phyloP scores from a whole-genome alignment of 1,284 basidiomycete species.

The Moniliophthora roreri region DNA sequence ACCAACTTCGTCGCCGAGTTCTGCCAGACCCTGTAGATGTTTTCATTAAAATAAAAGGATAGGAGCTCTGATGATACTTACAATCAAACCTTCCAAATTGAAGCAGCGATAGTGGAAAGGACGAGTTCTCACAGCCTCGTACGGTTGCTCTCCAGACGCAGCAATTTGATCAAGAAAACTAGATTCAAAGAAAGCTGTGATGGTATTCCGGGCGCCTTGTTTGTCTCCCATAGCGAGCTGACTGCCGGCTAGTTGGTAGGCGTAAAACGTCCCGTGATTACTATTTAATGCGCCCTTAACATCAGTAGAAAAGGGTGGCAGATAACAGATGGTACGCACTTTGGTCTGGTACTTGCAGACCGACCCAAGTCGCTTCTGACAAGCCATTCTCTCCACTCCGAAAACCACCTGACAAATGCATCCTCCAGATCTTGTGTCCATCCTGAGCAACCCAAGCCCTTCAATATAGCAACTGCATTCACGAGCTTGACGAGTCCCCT shows the following conservation, averaged over 20 bases:
- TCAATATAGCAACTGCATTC: conserved; percentile 48
- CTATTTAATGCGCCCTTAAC: conserved; percentile 29
- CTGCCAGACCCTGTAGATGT: conserved; percentile 45
- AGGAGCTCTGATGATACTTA: conserved; percentile 29
- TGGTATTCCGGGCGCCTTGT: conserved; percentile 35
- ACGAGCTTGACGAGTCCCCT: conserved; percentile 54
- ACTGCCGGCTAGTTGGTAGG: conserved; percentile 36
- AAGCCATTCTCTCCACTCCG: conserved; percentile 50
- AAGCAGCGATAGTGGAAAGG: conserved; percentile 60
- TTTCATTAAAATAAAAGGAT: conserved; percentile 15
- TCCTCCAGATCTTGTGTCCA: conserved; percentile 46
- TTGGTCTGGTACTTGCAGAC: conserved; percentile 14
- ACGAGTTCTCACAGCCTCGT: conserved; percentile 59
- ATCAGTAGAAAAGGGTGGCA: conserved; percentile 1
- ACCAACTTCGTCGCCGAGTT: conserved; percentile 53
- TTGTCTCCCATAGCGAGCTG: conserved; percentile 37
- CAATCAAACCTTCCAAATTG: conserved; percentile 60
- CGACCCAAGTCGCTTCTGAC: conserved; percentile 41
- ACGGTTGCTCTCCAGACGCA: conserved; percentile 57
- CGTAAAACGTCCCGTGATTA: conserved; percentile 54
- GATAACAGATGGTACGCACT: conserved; percentile 10
- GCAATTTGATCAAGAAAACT: conserved; percentile 54
- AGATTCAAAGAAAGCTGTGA: conserved; percentile 45
- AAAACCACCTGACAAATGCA: conserved; percentile 46
- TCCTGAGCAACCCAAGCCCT: conserved; percentile 34